Percentiles rank a stretch among this genome's conserved stretches.
Evolutionary conservation across 2,329 filamentous ascomycete species (phyloP).

Genomic region (Nemania serpens): DNA sequence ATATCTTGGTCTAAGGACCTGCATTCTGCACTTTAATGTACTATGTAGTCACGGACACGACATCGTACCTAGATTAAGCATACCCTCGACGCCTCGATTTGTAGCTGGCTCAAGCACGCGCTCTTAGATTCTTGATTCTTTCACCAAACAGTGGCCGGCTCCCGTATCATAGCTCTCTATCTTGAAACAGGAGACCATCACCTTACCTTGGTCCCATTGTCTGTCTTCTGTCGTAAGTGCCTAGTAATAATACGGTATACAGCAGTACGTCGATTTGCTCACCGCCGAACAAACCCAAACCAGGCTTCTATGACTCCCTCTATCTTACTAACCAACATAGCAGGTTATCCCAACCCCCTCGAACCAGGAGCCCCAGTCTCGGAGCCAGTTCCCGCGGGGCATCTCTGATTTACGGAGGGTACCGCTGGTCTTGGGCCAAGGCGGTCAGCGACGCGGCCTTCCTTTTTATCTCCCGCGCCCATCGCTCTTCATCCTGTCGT

Average conservation of each 20-base stretch:
- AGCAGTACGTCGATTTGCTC: slow-evolving; percentile 11
- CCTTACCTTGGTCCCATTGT: slow-evolving; percentile 11
- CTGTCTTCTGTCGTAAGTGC: slow-evolving; percentile 1
- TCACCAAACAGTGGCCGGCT: neutral
- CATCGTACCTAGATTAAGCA: neutral
- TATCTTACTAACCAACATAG: too few species aligned
- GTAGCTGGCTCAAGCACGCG: slow-evolving; percentile 6
- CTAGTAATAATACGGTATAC: slow-evolving; percentile 5
- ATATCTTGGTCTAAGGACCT: slow-evolving; percentile 24
- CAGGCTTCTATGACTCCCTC: slow-evolving; percentile 1
- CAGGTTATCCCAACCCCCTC: slow-evolving; percentile 17
- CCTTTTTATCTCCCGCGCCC: slow-evolving; percentile 19
- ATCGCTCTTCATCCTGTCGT: neutral
- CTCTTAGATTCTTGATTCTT: neutral
- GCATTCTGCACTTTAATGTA: slow-evolving; percentile 15
- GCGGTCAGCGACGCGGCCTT: slow-evolving; percentile 22
- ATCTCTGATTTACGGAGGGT: slow-evolving; percentile 3
- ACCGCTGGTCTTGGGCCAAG: slow-evolving; percentile 5
- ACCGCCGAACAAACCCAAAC: slow-evolving; percentile 20
- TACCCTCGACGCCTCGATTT: neutral
- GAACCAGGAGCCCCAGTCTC: slow-evolving; percentile 16
- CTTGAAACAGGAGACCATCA: neutral
- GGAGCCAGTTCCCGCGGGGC: slow-evolving; percentile 17
- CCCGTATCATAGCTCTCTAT: neutral
- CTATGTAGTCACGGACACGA: slow-evolving; percentile 18